These are phyloP conservation scores for Phlegmacium glaucopus DNA, from an alignment of 768 basidiomycete species.

Conservation along the genomic window DNA sequence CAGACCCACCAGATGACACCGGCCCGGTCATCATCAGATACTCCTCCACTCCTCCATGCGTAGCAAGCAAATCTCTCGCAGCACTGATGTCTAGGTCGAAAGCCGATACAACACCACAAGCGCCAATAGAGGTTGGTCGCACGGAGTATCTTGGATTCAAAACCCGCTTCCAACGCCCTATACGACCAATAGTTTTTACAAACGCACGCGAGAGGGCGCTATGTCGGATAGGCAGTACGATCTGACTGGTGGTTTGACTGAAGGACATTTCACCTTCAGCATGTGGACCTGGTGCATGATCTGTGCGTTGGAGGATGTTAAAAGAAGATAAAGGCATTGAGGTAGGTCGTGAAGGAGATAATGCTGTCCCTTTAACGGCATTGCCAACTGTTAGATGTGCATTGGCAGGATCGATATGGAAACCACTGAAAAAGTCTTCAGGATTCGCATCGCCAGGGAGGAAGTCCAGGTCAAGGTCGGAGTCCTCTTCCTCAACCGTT, in stretches of 20 bases:
- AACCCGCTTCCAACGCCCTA: constrained; percentile 82
- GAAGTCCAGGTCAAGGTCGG: constrained; percentile 79
- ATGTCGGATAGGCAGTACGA: constrained; percentile 52
- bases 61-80: constrained; percentile 57
- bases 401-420: constrained; percentile 43
- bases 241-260: constrained; percentile 28
- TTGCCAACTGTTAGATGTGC: constrained; percentile 39
- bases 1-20: not conserved
- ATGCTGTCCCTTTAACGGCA: constrained; percentile 33
- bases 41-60: constrained; percentile 62
- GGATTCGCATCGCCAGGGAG: constrained; percentile 44
- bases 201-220: constrained; percentile 71
- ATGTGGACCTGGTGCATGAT: constrained; percentile 32
- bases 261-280: constrained; percentile 20
- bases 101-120: constrained; percentile 51
- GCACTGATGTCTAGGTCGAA: constrained; percentile 67
- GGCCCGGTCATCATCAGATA: constrained; percentile 58
- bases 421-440: constrained; percentile 26
- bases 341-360: constrained; percentile 38
- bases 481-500: constrained; percentile 49
- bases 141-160: constrained; percentile 44
- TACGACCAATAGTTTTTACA: constrained; percentile 76
- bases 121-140: constrained; percentile 25
- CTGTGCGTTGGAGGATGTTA: constrained; percentile 63
- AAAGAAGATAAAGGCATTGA: constrained; percentile 54